Evolutionary conservation across 139 green algal species (phyloP).

Genomic region (Chlamydomonas asymmetrica): DNA sequence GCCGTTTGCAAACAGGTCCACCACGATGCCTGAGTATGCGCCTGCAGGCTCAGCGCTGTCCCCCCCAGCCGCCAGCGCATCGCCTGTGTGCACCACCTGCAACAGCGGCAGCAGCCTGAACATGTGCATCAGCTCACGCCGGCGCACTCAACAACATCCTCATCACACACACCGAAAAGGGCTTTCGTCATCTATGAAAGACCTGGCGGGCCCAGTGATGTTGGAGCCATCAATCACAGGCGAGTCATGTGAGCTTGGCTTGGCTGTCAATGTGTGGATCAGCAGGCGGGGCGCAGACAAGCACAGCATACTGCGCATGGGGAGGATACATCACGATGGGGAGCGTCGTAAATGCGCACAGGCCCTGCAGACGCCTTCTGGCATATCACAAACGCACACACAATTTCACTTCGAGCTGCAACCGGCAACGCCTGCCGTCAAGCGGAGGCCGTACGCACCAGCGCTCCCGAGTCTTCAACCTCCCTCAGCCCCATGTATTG

Average conservation of each 20-base stretch:
- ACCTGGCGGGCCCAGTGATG: neutral
- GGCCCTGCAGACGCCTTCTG: neutral
- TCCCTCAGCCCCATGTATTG: neutral
- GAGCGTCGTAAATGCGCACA: neutral
- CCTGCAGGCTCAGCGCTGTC: neutral
- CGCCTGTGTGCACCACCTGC: slow-evolving; percentile 5
- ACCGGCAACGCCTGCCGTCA: neutral
- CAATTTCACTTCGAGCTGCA: neutral
- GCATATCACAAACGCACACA: neutral
- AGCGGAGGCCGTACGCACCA: no score
- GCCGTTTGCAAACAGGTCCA: slow-evolving; percentile 1
- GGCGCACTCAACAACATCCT: neutral
- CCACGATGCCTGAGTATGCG: slow-evolving; percentile 1
- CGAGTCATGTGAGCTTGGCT: neutral
- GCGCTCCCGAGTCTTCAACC: neutral
- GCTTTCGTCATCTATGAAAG: no score
- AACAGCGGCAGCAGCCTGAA: neutral
- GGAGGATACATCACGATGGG: neutral
- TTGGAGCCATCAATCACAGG: neutral
- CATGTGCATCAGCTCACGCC: neutral
- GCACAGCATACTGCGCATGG: no score
- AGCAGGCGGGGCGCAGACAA: neutral
- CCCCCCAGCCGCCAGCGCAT: neutral
- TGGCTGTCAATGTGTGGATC: neutral
- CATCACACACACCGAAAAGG: neutral